These are phyloP conservation scores for Jatropha multifida DNA, from an alignment of 441 rosid species.

Conservation along the genomic window DNA sequence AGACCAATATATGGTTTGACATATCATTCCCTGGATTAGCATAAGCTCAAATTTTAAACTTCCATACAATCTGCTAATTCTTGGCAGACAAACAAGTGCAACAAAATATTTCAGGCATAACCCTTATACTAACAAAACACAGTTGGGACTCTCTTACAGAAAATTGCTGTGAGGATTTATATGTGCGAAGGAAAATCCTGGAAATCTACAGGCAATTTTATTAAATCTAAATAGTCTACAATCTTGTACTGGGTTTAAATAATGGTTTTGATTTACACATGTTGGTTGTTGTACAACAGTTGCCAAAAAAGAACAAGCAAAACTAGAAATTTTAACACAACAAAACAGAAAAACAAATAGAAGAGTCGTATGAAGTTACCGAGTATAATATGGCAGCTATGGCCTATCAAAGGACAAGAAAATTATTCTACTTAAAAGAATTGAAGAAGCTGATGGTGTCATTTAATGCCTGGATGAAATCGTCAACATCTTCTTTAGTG, in stretches of 20 bases:
- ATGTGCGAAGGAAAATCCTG: no score
- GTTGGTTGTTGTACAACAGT: constrained; percentile 5
- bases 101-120: no score
- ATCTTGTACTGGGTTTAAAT: neutral
- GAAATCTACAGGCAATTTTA: no score
- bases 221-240: neutral
- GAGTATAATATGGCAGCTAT: neutral
- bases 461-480: constrained; percentile 62
- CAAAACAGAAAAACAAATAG: neutral
- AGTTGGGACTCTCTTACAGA: no score
- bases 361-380: neutral
- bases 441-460: constrained; percentile 77
- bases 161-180: no score
- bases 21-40: no score
- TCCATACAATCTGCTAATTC: no score
- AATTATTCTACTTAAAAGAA: constrained; percentile 48
- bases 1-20: no score
- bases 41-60: no score
- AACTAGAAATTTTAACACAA: neutral
- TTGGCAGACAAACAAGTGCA: no score
- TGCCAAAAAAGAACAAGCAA: neutral
- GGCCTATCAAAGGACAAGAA: neutral
- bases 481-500: constrained; percentile 79
- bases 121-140: no score
- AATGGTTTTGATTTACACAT: constrained; percentile 4